Conservation (phyloP, 1,139 yeast genomes). For the Sugiyamaella paludigena region DNA sequence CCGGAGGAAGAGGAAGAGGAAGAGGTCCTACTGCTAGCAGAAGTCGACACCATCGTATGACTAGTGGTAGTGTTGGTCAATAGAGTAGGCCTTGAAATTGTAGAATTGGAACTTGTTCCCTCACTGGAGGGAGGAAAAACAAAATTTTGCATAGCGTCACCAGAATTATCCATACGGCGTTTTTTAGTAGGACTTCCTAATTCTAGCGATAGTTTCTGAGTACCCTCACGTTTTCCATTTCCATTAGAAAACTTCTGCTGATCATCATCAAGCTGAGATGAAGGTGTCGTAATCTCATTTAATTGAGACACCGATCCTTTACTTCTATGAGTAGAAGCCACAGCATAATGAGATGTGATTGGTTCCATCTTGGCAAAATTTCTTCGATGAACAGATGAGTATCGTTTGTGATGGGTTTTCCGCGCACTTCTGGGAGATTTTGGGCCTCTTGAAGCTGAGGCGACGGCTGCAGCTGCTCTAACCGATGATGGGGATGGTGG, state of each 20-base stretch:
- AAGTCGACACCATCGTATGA: too few species aligned
- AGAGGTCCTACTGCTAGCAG: too few species aligned
- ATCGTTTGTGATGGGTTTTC: slow-evolving; percentile 26
- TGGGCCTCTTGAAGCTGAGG: slow-evolving; percentile 20
- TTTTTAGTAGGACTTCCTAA: slow-evolving; percentile 8
- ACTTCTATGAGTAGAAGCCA: slow-evolving; percentile 11
- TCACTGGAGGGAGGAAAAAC: slow-evolving; percentile 1
- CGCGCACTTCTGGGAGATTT: slow-evolving; percentile 18
- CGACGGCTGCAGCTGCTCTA: slow-evolving; percentile 19
- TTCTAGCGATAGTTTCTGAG: neutral
- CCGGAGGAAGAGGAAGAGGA: too few species aligned
- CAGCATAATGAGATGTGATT: slow-evolving; percentile 28
- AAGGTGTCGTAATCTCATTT: neutral
- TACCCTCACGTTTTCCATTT: slow-evolving; percentile 9
- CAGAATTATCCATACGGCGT: slow-evolving; percentile 5
- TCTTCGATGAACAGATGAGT: slow-evolving; percentile 30
- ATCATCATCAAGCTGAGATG: neutral
- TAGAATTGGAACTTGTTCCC: too few species aligned
- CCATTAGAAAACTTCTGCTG: slow-evolving; percentile 3
- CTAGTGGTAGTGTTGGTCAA: too few species aligned
- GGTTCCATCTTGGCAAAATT: slow-evolving; percentile 35
- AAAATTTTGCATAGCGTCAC: slow-evolving; percentile 1
- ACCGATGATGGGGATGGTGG: slow-evolving; percentile 8
- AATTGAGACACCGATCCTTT: neutral
- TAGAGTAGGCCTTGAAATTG: too few species aligned